These are phyloP conservation scores for Mimosa pudica DNA, from an alignment of 306 rosid species.

Conservation along the genomic window DNA sequence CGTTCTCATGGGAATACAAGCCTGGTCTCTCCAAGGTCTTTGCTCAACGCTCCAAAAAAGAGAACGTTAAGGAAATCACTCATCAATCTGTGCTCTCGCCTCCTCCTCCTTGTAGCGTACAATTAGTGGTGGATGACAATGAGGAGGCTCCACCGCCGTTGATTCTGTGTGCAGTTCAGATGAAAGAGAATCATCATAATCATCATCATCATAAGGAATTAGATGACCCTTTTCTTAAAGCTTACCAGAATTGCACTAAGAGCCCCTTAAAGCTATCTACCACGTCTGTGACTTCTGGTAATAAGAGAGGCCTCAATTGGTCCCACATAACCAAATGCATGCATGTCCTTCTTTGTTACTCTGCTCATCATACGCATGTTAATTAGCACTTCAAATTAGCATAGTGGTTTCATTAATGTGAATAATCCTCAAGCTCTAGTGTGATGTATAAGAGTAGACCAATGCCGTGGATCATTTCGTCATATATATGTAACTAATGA, in stretches of 20 bases:
- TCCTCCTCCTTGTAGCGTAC: slow-evolving; percentile 34
- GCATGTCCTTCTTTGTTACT: slow-evolving; percentile 38
- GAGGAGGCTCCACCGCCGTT: background rate
- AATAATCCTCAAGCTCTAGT: background rate
- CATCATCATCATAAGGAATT: slow-evolving; percentile 20
- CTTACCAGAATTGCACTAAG: slow-evolving; percentile 53
- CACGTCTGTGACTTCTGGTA: background rate
- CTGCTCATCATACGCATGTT: slow-evolving; percentile 32
- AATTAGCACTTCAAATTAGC: background rate
- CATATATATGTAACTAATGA: background rate
- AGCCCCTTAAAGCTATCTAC: slow-evolving; percentile 33
- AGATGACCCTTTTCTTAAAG: slow-evolving; percentile 61
- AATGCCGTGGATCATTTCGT: background rate
- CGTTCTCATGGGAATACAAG: slow-evolving; percentile 65
- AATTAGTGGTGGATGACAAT: background rate
- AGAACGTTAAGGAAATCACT: background rate
- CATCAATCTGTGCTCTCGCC: slow-evolving; percentile 38
- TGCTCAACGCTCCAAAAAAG: background rate
- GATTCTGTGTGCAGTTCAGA: slow-evolving; percentile 18
- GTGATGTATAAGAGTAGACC: background rate
- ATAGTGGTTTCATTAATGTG: background rate
- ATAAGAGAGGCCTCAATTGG: slow-evolving; percentile 14
- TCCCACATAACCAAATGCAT: slow-evolving; percentile 33
- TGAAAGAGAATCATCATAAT: slow-evolving; percentile 14
- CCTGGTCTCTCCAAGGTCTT: slow-evolving; percentile 53